Evolutionary conservation across 2,329 filamentous ascomycete genomes (phyloP).

Genomic region (Penicillium sp.): DNA sequence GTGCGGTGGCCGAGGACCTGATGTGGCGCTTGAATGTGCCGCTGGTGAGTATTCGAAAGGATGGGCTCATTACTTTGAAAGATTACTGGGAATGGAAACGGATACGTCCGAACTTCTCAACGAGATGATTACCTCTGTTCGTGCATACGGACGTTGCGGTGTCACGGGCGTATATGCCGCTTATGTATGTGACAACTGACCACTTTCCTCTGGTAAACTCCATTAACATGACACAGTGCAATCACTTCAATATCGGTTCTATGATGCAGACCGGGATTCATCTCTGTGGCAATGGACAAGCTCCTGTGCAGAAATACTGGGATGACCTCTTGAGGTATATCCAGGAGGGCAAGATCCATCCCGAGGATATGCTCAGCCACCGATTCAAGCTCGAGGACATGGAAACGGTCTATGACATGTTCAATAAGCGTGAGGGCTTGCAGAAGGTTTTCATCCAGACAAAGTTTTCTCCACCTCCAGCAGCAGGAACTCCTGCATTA

Average conservation of each 20-base stretch:
- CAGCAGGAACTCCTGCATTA: slow-evolving; percentile 5
- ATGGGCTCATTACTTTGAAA: slow-evolving; percentile 58
- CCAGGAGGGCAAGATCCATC: slow-evolving; percentile 63
- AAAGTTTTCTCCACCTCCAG: slow-evolving; percentile 50
- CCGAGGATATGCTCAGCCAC: slow-evolving; percentile 73
- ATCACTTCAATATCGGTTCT: slow-evolving; percentile 76
- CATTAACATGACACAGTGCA: slow-evolving; percentile 30
- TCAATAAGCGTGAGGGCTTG: slow-evolving; percentile 57
- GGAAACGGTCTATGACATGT: slow-evolving; percentile 60
- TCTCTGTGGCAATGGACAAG: slow-evolving; percentile 63
- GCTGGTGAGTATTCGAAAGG: slow-evolving; percentile 61
- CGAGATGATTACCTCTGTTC: slow-evolving; percentile 50
- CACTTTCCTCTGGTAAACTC: not conserved
- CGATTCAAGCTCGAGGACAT: slow-evolving; percentile 68
- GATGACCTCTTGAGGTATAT: slow-evolving; percentile 66
- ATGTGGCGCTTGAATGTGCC: slow-evolving; percentile 66
- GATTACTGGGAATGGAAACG: slow-evolving; percentile 65
- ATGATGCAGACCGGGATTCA: slow-evolving; percentile 79
- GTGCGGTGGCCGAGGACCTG: slow-evolving; percentile 44
- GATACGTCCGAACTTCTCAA: slow-evolving; percentile 67
- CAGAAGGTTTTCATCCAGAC: slow-evolving; percentile 72
- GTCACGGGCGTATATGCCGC: slow-evolving; percentile 68
- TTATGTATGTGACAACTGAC: slow-evolving; percentile 45
- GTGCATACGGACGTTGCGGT: slow-evolving; percentile 61
- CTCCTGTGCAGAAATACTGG: slow-evolving; percentile 79